Conservation (phyloP, 768 basidiomycete species). For the Tylopilus plumbeoviolaceoides region DNA sequence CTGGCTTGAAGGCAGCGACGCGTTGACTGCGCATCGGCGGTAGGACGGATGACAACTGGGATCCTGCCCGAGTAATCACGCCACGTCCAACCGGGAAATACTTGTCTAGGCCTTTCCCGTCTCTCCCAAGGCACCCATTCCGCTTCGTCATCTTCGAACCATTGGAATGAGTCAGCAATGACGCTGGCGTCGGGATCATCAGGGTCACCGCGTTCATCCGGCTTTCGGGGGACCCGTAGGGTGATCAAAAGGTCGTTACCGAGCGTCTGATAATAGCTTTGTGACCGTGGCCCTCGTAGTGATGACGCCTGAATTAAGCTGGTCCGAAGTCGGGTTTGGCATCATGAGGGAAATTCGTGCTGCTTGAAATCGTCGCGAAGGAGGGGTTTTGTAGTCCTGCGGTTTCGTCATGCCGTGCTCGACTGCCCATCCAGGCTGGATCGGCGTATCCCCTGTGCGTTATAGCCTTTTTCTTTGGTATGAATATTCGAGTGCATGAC, state of each 20-base stretch:
- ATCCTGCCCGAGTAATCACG: neutral
- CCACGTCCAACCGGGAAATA: neutral
- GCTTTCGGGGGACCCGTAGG: too few relatives aligned
- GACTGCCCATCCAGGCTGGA: slow-evolving; percentile 9
- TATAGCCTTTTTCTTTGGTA: too few relatives aligned
- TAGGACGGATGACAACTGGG: neutral
- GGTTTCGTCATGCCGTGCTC: neutral
- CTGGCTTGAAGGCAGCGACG: neutral
- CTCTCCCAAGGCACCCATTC: neutral
- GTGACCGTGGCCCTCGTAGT: slow-evolving; percentile 8
- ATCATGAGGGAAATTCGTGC: slow-evolving; percentile 4
- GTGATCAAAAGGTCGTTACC: too few relatives aligned
- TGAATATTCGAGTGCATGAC: too few relatives aligned
- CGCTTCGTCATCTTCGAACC: too few relatives aligned
- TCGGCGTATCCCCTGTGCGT: too few relatives aligned
- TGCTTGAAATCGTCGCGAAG: neutral
- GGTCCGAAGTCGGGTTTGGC: slow-evolving; percentile 1
- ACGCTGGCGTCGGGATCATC: too few relatives aligned
- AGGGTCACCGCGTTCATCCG: too few relatives aligned
- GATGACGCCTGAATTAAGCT: slow-evolving; percentile 1
- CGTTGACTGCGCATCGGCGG: neutral
- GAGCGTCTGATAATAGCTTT: slow-evolving; percentile 3
- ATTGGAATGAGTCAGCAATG: neutral
- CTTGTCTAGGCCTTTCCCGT: neutral
- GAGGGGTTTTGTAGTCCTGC: neutral